phyloP scores from a whole-genome alignment of 1,139 yeast genomes.

The Wickerhamomyces sp. region DNA sequence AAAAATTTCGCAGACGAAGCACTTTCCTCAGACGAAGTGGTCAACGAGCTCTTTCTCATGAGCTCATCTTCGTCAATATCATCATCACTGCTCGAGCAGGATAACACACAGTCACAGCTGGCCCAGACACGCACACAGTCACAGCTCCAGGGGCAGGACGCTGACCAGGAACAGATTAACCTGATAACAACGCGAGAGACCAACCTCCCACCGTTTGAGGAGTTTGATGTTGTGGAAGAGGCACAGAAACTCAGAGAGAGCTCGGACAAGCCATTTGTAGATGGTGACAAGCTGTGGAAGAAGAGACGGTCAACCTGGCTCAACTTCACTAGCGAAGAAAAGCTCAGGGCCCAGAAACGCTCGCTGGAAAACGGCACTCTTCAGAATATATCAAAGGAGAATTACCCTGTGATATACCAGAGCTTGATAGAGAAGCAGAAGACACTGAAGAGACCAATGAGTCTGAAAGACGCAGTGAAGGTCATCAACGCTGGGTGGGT shows the following conservation, averaged over 20 bases:
- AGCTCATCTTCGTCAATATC: slow-evolving; percentile 20
- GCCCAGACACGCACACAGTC: slow-evolving; percentile 2
- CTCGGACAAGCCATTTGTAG: slow-evolving; percentile 26
- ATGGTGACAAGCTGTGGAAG: slow-evolving; percentile 58
- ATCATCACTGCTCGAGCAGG: slow-evolving; percentile 17
- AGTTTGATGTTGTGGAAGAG: slow-evolving; percentile 28
- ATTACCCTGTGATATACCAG: slow-evolving; percentile 52
- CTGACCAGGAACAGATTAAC: not conserved
- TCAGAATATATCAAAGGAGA: slow-evolving; percentile 32
- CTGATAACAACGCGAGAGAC: not conserved
- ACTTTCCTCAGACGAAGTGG: slow-evolving; percentile 24
- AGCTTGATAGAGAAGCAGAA: slow-evolving; percentile 56
- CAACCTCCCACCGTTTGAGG: slow-evolving; percentile 23
- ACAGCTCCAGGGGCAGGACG: not conserved
- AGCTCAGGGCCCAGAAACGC: slow-evolving; percentile 16
- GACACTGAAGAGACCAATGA: slow-evolving; percentile 52
- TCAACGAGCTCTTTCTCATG: slow-evolving; percentile 23
- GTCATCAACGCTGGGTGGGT: slow-evolving; percentile 71
- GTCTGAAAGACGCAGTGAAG: slow-evolving; percentile 53
- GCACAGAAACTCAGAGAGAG: slow-evolving; percentile 25
- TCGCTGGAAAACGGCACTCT: slow-evolving; percentile 19
- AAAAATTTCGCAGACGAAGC: slow-evolving; percentile 23
- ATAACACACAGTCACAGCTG: not conserved
- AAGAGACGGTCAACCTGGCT: slow-evolving; percentile 58
- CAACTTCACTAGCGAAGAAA: slow-evolving; percentile 27